phyloP scores from a whole-genome alignment of 2,329 filamentous ascomycete genomes.

The Ceratocystis eucalypticola region DNA sequence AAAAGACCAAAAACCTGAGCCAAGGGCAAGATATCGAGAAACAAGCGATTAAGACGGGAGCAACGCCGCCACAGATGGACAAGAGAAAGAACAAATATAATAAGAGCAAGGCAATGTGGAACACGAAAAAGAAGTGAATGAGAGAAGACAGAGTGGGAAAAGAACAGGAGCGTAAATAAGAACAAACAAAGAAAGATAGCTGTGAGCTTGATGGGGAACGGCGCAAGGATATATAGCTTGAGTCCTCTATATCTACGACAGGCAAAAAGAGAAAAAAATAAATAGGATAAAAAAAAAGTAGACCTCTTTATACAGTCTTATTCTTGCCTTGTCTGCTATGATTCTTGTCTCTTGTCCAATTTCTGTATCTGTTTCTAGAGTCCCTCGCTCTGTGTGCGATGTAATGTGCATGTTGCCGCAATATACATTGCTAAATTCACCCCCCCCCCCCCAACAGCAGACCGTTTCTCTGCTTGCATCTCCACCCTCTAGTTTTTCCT shows the following conservation, averaged over 20 bases:
- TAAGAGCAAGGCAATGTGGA: neutral
- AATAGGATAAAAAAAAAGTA: neutral
- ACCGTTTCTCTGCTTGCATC: neutral
- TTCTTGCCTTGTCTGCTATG: neutral
- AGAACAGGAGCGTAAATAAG: conserved; percentile 4
- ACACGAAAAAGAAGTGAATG: neutral
- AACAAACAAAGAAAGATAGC: neutral
- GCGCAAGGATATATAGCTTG: conserved; percentile 6
- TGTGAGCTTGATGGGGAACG: neutral
- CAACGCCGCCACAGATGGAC: neutral
- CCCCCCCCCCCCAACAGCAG: no score
- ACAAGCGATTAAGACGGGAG: conserved; percentile 21
- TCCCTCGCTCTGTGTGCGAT: neutral
- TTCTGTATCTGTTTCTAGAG: neutral
- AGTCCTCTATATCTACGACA: neutral
- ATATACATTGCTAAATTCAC: no score
- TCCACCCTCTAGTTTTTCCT: neutral
- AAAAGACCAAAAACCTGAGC: neutral
- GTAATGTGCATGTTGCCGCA: neutral
- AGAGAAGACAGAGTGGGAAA: conserved; percentile 7
- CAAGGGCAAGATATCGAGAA: conserved; percentile 20
- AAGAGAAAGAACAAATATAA: conserved; percentile 6
- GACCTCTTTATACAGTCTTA: neutral
- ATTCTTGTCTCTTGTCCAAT: neutral
- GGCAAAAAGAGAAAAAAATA: neutral